Conservation (phyloP, 164 flowering plant genomes). For the Saururus chinensis region DNA sequence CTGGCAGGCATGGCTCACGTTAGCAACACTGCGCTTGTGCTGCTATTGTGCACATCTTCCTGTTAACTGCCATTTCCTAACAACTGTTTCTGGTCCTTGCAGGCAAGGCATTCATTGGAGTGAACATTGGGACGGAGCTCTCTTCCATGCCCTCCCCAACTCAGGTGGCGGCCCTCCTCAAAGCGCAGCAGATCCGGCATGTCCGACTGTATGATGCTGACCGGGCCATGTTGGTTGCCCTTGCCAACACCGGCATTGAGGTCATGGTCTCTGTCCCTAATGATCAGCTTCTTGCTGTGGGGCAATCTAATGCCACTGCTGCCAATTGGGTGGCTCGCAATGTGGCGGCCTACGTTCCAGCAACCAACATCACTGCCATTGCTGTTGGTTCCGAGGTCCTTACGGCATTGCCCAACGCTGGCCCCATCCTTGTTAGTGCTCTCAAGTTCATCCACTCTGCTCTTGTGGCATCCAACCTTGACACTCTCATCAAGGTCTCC, state of each 20-base stretch:
- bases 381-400: conserved; percentile 85
- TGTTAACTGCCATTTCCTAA: background rate
- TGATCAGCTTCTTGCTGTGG: conserved; percentile 72
- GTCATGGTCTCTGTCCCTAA: conserved; percentile 69
- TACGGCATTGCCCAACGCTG: conserved; percentile 70
- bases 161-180: conserved; percentile 80
- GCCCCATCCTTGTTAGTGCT: conserved; percentile 70
- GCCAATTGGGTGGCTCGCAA: conserved; percentile 84
- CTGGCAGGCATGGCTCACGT: background rate
- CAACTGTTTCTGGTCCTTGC: conserved; percentile 5
- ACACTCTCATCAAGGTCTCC: conserved; percentile 56
- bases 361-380: conserved; percentile 76
- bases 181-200: conserved; percentile 66
- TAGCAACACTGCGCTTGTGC: background rate
- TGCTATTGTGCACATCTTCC: background rate
- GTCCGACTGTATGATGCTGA: conserved; percentile 76
- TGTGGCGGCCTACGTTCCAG: conserved; percentile 57
- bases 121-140: conserved; percentile 68
- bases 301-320: conserved; percentile 84
- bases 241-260: conserved; percentile 63
- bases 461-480: conserved; percentile 68
- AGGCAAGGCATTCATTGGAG: conserved; percentile 71
- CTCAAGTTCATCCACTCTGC: conserved; percentile 66
- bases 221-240: conserved; percentile 66
- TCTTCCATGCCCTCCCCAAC: conserved; percentile 82